phyloP scores from a whole-genome alignment of 2,329 filamentous ascomycete species.

The Fusarium sublunatum region DNA sequence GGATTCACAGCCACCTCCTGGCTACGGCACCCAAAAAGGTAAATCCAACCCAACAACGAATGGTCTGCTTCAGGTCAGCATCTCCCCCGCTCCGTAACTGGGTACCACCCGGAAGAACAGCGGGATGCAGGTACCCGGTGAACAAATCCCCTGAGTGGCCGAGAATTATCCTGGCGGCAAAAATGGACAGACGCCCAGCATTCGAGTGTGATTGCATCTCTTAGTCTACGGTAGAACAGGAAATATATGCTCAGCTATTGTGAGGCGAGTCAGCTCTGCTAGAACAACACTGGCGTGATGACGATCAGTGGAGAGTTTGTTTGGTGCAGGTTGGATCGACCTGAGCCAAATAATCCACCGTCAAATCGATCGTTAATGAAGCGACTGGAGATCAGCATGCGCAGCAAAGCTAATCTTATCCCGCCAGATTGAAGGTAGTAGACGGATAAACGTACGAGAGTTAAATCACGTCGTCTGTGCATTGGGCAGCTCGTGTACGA shows the following conservation, averaged over 20 bases:
- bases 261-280: conserved; percentile 26
- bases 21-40: conserved; percentile 8
- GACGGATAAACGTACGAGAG: conserved; percentile 23
- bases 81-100: conserved; percentile 15
- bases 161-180: conserved; percentile 5
- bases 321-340: conserved; percentile 9
- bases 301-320: conserved; percentile 26
- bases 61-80: conserved; percentile 23
- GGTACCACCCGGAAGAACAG: conserved; percentile 6
- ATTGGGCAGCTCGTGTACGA: not conserved
- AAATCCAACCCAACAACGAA: conserved; percentile 1
- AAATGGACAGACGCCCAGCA: not conserved
- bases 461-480: conserved; percentile 3
- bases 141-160: conserved; percentile 15
- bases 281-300: conserved; percentile 14
- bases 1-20: conserved; percentile 18
- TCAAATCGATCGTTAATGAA: conserved; percentile 31
- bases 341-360: conserved; percentile 15
- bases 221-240: not conserved
- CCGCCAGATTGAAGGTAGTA: not conserved
- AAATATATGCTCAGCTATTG: not conserved
- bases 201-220: not conserved
- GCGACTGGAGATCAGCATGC: conserved; percentile 27
- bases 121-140: conserved; percentile 21
- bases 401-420: not conserved